Conservation (phyloP, 371 early-diverging fungal genomes). For the Coemansia sp. region DNA sequence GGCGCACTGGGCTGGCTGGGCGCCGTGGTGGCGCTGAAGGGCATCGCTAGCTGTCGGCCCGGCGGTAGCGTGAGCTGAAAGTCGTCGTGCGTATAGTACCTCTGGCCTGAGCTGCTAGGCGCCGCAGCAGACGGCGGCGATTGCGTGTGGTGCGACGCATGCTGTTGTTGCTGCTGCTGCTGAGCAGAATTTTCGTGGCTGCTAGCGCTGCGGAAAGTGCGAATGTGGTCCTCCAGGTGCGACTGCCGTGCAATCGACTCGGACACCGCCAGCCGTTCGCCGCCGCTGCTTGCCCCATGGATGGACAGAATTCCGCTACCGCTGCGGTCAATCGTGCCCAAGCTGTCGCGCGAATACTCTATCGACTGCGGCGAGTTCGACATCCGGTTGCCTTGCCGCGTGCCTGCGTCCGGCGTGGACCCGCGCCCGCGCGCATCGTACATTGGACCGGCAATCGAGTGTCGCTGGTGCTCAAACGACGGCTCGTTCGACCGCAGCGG, state of each 20-base stretch:
- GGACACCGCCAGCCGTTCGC: constrained; percentile 14
- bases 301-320: not conserved
- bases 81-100: not conserved
- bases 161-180: constrained; percentile 17
- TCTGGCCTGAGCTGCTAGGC: not conserved
- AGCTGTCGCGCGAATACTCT: constrained; percentile 8
- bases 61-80: constrained; percentile 35
- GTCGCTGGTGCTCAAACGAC: not conserved
- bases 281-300: not conserved
- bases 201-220: constrained; percentile 26
- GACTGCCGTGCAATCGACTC: constrained; percentile 42
- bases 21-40: not conserved
- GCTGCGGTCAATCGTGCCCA: not conserved
- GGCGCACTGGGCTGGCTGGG: constrained; percentile 20
- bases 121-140: not conserved
- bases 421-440: constrained; percentile 5
- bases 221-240: constrained; percentile 37
- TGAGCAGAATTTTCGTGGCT: constrained; percentile 1
- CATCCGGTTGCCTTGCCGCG: constrained; percentile 7
- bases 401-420: constrained; percentile 1
- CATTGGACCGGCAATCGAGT: not conserved
- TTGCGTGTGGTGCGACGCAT: constrained; percentile 12
- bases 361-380: constrained; percentile 32
- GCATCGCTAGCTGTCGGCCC: constrained; percentile 6
- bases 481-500: not conserved